A percentile compares a stretch with the other conserved stretches of the same genome.
These are phyloP conservation scores for Penicillium paneum DNA, from an alignment of 2,329 filamentous ascomycete species.

Conservation along the genomic window DNA sequence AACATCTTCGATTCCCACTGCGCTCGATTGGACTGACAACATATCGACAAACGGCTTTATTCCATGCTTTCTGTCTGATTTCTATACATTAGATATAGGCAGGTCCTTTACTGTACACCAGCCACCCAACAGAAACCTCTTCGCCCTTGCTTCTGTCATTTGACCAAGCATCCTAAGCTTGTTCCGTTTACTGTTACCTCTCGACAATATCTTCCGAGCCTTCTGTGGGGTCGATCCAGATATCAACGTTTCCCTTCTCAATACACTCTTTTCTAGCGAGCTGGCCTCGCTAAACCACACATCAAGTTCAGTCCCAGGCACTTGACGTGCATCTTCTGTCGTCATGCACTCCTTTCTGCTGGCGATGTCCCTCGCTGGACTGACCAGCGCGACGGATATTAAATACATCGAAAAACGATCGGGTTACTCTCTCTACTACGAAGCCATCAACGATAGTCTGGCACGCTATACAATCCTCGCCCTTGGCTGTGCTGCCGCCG, in stretches of 20 bases:
- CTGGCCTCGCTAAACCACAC: constrained; percentile 29
- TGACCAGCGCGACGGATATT: constrained; percentile 26
- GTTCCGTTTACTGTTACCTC: constrained; percentile 1
- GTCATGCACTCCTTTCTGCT: constrained; percentile 25
- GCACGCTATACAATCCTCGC: constrained; percentile 61
- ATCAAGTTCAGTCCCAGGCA: background rate
- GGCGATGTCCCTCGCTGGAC: constrained; percentile 29
- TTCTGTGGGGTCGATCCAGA: constrained; percentile 3
- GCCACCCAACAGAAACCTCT: background rate
- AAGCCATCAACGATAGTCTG: constrained; percentile 52
- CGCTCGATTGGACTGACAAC: background rate
- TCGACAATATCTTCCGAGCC: background rate
- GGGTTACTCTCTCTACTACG: constrained; percentile 22
- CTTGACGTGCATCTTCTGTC: background rate
- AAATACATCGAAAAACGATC: constrained; percentile 28
- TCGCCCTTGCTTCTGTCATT: background rate
- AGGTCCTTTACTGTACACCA: constrained; percentile 16
- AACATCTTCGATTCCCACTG: constrained; percentile 11
- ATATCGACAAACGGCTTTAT: background rate
- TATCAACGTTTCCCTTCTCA: constrained; percentile 2
- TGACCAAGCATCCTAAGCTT: constrained; percentile 12
- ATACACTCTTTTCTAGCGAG: constrained; percentile 20
- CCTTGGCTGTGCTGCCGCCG: constrained; percentile 61
- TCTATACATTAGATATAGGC: constrained; percentile 16
- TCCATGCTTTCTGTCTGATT: constrained; percentile 1